These are phyloP conservation scores for Sedum album DNA, from an alignment of 164 flowering plant genomes.

Conservation along the genomic window DNA sequence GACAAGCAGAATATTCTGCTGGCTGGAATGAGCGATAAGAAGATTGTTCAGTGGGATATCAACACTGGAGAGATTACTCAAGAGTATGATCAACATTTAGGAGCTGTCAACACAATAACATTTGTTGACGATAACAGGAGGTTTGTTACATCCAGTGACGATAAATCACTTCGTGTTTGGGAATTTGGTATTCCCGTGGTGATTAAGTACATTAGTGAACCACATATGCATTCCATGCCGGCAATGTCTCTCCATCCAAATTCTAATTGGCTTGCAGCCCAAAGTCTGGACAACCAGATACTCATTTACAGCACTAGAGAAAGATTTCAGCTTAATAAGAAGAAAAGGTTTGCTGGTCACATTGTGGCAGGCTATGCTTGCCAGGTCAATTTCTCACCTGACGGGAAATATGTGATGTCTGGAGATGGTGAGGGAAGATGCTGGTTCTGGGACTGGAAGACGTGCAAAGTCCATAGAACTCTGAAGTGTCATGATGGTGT, in stretches of 20 bases:
- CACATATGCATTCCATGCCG: conserved; percentile 99
- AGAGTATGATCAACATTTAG: conserved; percentile 97
- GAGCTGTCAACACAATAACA: conserved; percentile 93
- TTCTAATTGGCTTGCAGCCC: conserved; percentile 92
- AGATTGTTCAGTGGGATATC: conserved; percentile 99
- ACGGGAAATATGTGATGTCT: conserved; percentile 90
- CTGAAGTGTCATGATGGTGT: conserved; percentile 85
- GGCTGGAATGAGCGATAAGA: conserved; percentile 98
- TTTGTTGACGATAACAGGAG: conserved; percentile 91
- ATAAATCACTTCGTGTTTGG: conserved; percentile 94
- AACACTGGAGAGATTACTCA: conserved; percentile 81
- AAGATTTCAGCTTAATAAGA: conserved; percentile 52
- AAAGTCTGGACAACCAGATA: conserved; percentile 97
- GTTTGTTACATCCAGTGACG: conserved; percentile 95
- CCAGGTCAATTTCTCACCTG: conserved; percentile 97
- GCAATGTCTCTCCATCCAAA: conserved; percentile 90
- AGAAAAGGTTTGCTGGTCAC: conserved; percentile 98
- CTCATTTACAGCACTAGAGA: conserved; percentile 93
- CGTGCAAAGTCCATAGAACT: conserved; percentile 82
- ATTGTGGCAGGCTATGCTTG: conserved; percentile 96
- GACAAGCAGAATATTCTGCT: conserved; percentile 60
- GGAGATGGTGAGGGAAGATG: conserved; percentile 97
- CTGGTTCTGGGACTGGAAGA: conserved; percentile 99
- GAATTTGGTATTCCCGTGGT: conserved; percentile 98
- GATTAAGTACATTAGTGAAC: conserved; percentile 96